These are phyloP conservation scores for Aspergillus ochraceoroseus DNA, from an alignment of 2,329 filamentous ascomycete genomes.

Conservation along the genomic window DNA sequence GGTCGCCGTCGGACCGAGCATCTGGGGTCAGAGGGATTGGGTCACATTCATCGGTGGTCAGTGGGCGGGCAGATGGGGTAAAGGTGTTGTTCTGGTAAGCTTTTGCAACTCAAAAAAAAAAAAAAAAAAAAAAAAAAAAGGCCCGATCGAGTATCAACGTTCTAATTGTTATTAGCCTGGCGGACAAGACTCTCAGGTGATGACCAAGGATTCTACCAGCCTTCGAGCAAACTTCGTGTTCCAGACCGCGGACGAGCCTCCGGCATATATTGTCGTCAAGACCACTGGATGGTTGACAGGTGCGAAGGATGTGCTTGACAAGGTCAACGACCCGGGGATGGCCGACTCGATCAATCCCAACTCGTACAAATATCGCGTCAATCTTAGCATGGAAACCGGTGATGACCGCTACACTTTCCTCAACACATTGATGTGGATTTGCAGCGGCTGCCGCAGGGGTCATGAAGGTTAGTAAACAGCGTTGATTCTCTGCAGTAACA, in stretches of 20 bases:
- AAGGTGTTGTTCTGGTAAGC: conserved; percentile 48
- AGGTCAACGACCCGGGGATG: conserved; percentile 42
- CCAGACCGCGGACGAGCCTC: conserved; percentile 50
- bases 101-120: no score
- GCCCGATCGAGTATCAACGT: background rate
- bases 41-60: conserved; percentile 49
- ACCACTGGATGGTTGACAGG: conserved; percentile 48
- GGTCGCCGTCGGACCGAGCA: conserved; percentile 44
- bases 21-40: conserved; percentile 51
- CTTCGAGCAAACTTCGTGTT: conserved; percentile 46
- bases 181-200: conserved; percentile 48
- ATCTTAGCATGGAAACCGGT: conserved; percentile 48
- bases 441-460: conserved; percentile 46
- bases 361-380: conserved; percentile 48
- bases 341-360: conserved; percentile 47
- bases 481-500: background rate
- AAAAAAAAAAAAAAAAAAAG: no score
- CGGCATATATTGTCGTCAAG: conserved; percentile 47
- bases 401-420: conserved; percentile 49
- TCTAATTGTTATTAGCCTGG: conserved; percentile 39
- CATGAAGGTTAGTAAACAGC: conserved; percentile 39
- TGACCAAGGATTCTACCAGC: conserved; percentile 47
- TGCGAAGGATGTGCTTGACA: conserved; percentile 47
- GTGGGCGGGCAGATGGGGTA: conserved; percentile 51
- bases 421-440: conserved; percentile 50